Evolutionary conservation across 1,139 yeast species (phyloP), one percentile per base, ranked within the genome.

Genomic region (Lodderomyces margitis): DNA sequence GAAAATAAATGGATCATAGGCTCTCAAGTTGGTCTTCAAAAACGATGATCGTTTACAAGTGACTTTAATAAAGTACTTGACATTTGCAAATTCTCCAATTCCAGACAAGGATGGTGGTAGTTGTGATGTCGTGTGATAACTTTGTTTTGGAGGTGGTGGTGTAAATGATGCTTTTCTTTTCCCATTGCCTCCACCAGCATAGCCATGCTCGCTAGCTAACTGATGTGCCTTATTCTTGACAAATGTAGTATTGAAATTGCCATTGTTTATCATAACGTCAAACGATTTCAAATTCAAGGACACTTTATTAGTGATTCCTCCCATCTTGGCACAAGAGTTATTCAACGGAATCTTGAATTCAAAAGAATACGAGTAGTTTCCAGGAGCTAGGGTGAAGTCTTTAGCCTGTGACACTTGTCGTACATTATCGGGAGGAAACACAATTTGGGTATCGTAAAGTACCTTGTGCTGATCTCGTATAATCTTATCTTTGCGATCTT

Each of bases 361-460:
- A 56, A 83, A 83, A 5, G 81, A 80, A 53, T 80, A 82, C 2
- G 64, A 53, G 54, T 83, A 80, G 27, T 67, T 67, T 0, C 88
- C 88, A 0, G 85, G 78, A 1, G 79, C 70, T 43, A 83, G 61
- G 0, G 87, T 81, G 56, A 75, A 81, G 41, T 78, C 81, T 45
- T 71, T 70, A 4, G 77, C 67, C 38, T 62, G 62, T 16, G 79
- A 67, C 2, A 74, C 77, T 34, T 66, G 55, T 10, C 78, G 61
- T 21, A 81, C 67, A 40, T 80, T 77, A 21, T 62, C 66, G 0
- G 87, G 84, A 0, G 88, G 87, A 50, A 81, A 82, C 20, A 81
- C 81, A 1, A 79, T 70, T 36, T 58, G 48, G 0, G 81, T 72
- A 43, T 78, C 77, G 50, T 81, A 81, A 34, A 82, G 62, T 12